A percentile compares a stretch with the other conserved stretches of the same genome.
phyloP scores from a whole-genome alignment of 179 eudicot genomes.

The Spinacia oleracea region DNA sequence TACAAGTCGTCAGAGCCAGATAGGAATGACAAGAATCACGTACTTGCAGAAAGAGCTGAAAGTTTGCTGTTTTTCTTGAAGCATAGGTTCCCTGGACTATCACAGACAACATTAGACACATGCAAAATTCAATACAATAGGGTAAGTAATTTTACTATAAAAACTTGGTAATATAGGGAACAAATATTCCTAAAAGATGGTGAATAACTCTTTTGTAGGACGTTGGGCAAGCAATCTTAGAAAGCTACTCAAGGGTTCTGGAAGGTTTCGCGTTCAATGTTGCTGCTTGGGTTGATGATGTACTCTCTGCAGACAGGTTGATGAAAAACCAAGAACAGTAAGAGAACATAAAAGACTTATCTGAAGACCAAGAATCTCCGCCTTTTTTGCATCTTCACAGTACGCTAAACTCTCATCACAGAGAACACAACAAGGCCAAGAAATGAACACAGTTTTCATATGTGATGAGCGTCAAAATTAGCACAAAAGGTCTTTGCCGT shows the following conservation, averaged over 20 bases:
- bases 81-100: slow-evolving; percentile 82
- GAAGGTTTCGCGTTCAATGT: slow-evolving; percentile 93
- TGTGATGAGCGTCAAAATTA: slow-evolving; percentile 13
- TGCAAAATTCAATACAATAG: slow-evolving; percentile 86
- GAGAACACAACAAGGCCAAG: background rate
- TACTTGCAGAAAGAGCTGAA: slow-evolving; percentile 78
- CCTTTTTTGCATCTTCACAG: background rate
- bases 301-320: slow-evolving; percentile 67
- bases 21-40: slow-evolving; percentile 64
- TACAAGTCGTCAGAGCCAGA: slow-evolving; percentile 53
- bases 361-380: background rate
- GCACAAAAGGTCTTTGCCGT: slow-evolving; percentile 15
- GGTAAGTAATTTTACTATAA: slow-evolving; percentile 39
- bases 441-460: slow-evolving; percentile 9
- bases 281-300: slow-evolving; percentile 91
- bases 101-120: slow-evolving; percentile 89
- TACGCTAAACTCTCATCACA: slow-evolving; percentile 10
- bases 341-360: background rate
- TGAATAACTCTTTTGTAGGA: slow-evolving; percentile 55
- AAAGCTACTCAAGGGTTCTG: slow-evolving; percentile 97
- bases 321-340: slow-evolving; percentile 47
- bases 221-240: slow-evolving; percentile 88
- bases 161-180: background rate
- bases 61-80: slow-evolving; percentile 67
- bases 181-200: background rate